phyloP scores from a whole-genome alignment of 345 rosid genomes.

The Aquilaria sinensis region DNA sequence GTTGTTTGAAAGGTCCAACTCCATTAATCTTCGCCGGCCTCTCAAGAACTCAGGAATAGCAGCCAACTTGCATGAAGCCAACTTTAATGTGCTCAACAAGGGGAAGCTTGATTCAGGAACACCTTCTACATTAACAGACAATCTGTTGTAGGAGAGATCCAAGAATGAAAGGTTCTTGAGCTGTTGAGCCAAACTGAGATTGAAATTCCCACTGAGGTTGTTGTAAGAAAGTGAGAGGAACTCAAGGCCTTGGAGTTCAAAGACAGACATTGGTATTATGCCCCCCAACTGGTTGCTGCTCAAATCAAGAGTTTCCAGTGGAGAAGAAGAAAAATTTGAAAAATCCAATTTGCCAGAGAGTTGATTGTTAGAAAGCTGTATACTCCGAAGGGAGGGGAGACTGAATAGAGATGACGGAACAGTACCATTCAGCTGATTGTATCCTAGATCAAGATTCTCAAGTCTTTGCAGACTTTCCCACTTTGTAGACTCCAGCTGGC shows the following conservation, averaged over 20 bases:
- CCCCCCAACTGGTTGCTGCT: slow-evolving; percentile 32
- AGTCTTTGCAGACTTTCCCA: slow-evolving; percentile 28
- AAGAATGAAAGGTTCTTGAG: slow-evolving; percentile 21
- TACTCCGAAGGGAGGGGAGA: slow-evolving; percentile 9
- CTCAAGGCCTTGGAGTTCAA: slow-evolving; percentile 16
- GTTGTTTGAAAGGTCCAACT: slow-evolving; percentile 45
- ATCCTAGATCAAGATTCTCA: slow-evolving; percentile 15
- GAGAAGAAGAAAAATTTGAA: neutral
- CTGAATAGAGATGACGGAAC: slow-evolving; percentile 21
- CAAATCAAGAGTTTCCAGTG: slow-evolving; percentile 25
- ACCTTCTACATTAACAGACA: slow-evolving; percentile 15
- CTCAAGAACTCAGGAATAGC: slow-evolving; percentile 22
- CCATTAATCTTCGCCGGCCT: neutral
- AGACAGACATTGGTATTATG: slow-evolving; percentile 11
- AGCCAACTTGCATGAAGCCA: slow-evolving; percentile 41
- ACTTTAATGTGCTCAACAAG: slow-evolving; percentile 9
- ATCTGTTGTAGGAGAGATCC: slow-evolving; percentile 37
- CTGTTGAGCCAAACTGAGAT: slow-evolving; percentile 11
- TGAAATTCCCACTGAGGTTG: slow-evolving; percentile 31
- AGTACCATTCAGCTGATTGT: slow-evolving; percentile 26
- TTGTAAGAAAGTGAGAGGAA: slow-evolving; percentile 35
- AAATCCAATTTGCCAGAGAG: slow-evolving; percentile 16
- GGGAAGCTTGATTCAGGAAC: slow-evolving; percentile 3
- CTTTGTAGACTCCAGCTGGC: slow-evolving; percentile 14
- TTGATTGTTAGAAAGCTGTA: slow-evolving; percentile 23